Evolutionary conservation across 2,329 filamentous ascomycete genomes (phyloP).

Genomic region (Dactylonectria macrodidyma): DNA sequence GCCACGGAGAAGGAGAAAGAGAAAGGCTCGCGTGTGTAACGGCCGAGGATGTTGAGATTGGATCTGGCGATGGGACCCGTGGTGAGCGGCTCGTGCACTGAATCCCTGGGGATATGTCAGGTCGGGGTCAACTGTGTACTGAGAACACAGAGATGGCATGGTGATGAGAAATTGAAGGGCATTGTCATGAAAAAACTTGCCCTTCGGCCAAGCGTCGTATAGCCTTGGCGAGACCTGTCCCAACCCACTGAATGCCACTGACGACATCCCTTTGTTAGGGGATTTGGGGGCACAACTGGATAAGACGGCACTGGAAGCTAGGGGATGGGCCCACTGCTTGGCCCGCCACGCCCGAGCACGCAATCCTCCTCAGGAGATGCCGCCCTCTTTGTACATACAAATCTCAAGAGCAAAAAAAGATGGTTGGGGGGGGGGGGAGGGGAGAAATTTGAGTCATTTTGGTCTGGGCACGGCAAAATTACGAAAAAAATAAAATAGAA

Average conservation of each 20-base stretch:
- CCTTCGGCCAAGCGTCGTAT: not conserved
- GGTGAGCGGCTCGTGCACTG: not conserved
- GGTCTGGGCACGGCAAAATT: not conserved
- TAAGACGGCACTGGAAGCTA: constrained; percentile 8
- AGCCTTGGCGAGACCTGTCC: not conserved
- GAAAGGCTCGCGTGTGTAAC: not conserved
- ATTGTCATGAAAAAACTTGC: not conserved
- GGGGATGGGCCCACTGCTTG: constrained; percentile 9
- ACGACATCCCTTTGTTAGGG: not conserved
- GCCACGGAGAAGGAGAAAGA: not conserved
- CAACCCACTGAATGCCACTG: not conserved
- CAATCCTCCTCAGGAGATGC: constrained; percentile 16
- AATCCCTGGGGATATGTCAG: not conserved
- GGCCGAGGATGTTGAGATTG: not conserved
- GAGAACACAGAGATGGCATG: too few species aligned
- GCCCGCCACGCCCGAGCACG: constrained; percentile 14
- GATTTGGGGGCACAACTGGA: not conserved
- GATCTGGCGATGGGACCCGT: not conserved
- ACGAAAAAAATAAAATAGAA: not conserved
- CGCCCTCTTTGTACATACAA: not conserved
- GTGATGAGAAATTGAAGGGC: not conserved
- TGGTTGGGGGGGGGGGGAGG: too few species aligned
- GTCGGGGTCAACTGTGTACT: not conserved
- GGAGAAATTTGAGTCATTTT: not conserved
- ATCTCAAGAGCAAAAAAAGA: too few species aligned